A percentile compares a stretch with the other conserved stretches of the same genome.
Evolutionary conservation across 164 flowering plant genomes (phyloP).

Genomic region (Dillenia suffruticosa): DNA sequence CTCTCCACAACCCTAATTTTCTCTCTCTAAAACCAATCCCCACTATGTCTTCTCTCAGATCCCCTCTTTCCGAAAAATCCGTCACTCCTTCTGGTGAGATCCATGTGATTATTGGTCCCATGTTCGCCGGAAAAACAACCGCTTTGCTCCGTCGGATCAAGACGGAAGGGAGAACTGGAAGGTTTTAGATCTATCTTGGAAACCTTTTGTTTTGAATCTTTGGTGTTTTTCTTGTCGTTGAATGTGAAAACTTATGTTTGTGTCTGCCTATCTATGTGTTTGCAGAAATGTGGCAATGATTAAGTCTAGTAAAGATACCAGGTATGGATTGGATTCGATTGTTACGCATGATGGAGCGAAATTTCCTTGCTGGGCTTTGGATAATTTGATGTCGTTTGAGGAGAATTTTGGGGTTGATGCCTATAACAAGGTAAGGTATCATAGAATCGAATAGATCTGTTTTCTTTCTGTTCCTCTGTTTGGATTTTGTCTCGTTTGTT

Average conservation of each 20-base stretch:
- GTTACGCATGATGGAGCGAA: constrained; percentile 63
- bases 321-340: constrained; percentile 54
- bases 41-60: constrained; percentile 19
- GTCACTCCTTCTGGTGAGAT: constrained; percentile 52
- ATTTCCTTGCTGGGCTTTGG: constrained; percentile 57
- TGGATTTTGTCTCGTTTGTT: background rate
- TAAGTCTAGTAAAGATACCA: constrained; percentile 61
- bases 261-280: too few species aligned
- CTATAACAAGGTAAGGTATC: constrained; percentile 81
- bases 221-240: background rate
- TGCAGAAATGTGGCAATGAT: constrained; percentile 53
- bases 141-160: constrained; percentile 83
- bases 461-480: background rate
- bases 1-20: constrained; percentile 12
- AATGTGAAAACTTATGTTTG: too few species aligned
- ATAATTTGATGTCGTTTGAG: constrained; percentile 43
- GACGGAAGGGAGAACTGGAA: constrained; percentile 49
- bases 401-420: constrained; percentile 51
- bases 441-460: background rate
- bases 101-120: constrained; percentile 87
- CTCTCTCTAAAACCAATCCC: background rate
- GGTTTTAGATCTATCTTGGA: constrained; percentile 24
- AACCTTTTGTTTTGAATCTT: background rate
- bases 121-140: constrained; percentile 96
- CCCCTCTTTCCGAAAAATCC: constrained; percentile 11